Base-by-base conservation (phyloP, 2,329 filamentous ascomycete species). In the Apiospora marii region DNA sequence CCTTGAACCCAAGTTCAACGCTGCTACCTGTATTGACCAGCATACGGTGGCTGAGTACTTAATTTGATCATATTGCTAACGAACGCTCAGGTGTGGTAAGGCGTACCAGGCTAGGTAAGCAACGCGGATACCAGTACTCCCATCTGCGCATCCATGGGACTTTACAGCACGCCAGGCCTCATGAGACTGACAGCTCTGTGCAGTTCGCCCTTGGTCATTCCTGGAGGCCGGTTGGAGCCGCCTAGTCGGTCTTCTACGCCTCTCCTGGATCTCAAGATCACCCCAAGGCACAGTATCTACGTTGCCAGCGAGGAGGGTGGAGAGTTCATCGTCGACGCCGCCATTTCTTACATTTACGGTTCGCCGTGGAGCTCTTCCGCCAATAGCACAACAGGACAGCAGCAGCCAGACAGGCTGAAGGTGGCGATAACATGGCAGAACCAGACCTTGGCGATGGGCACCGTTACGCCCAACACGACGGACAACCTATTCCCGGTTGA, bases 221-320 rank as follows among this genome's bases (percentile, higher is more conserved):
- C 22, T 41, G 69, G 53, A 24, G 67, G 67, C 53, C 67, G 43
- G 8, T 48, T 70, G 67, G 70, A 46, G 24, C 72, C 44, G 44
- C 72, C 30, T 37, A 72, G 14, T 37, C 58, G 30, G 27, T 61
- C 64, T 68, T 49, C 70, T 67, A 24, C 68, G 68, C 81, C 82
- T 3, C 82, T 83, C 41, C 75, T 87, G 2, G 76, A 86, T 71
- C 77, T 87, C 53, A 84, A 85, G 69, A 81, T 87, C 75, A 80
- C 81, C 46, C 83, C 86, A 8, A 83, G 86, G 1, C 83, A 86
- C 76, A 87, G 81, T 76, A 80, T 87, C 64, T 87, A 87, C 70
- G 79, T 87, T 2, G 82, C 81, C 22, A 81, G 78, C 64, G 86
- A 87, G 72, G 70, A 74, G 3, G 73, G 76, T 4, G 86, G 81